Evolutionary conservation across 2,329 filamentous ascomycete species (phyloP).

Genomic region (Talaromyces verruculosus): DNA sequence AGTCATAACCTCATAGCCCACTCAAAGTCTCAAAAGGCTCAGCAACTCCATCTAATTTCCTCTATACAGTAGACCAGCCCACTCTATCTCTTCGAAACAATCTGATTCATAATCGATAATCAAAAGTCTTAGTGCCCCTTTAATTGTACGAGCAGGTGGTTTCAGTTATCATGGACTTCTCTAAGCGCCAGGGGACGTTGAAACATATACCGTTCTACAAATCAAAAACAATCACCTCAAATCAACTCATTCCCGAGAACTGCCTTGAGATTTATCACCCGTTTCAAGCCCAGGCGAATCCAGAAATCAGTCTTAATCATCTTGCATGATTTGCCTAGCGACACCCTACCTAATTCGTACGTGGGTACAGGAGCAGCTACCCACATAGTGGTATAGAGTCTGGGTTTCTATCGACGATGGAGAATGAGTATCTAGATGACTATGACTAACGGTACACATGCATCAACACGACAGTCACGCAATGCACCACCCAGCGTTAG

Average conservation of each 20-base stretch:
- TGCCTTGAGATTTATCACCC: background rate
- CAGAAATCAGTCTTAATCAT: conserved; percentile 2
- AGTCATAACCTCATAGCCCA: background rate
- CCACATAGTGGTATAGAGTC: background rate
- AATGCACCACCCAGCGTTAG: background rate
- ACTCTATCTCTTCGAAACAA: background rate
- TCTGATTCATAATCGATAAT: background rate
- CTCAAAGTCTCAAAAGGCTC: background rate
- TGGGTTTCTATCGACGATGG: background rate
- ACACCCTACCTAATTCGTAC: background rate
- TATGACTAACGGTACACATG: background rate
- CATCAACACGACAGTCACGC: conserved; percentile 7
- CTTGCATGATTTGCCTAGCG: background rate
- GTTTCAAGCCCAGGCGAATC: background rate
- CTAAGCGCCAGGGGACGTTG: background rate
- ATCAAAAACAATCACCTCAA: background rate
- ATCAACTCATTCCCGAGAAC: background rate
- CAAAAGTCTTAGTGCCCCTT: background rate
- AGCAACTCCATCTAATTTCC: too few relatives aligned
- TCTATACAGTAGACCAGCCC: background rate
- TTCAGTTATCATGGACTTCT: background rate
- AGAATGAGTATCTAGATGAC: background rate
- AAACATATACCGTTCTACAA: background rate
- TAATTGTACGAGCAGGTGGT: background rate
- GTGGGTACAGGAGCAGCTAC: background rate